Conservation (phyloP, 1,284 basidiomycete genomes). For the Leccinum griseonigrum region DNA sequence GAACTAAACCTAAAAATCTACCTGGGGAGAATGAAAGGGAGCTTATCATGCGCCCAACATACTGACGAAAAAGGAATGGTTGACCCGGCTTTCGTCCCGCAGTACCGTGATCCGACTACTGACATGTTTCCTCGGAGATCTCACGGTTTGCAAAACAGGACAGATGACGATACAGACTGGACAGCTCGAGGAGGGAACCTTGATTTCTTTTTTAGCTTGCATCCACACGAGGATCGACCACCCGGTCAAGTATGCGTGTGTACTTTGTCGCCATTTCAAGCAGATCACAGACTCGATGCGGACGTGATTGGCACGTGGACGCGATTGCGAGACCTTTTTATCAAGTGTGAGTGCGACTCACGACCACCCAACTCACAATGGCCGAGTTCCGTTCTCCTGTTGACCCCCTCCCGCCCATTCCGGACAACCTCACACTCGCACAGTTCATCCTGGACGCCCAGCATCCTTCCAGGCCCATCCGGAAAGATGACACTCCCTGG, state of each 20-base stretch:
- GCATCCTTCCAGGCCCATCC: slow-evolving; percentile 47
- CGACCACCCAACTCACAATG: slow-evolving; percentile 23
- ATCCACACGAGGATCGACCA: neutral
- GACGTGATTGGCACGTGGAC: neutral
- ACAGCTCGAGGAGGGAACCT: neutral
- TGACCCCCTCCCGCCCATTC: slow-evolving; percentile 47
- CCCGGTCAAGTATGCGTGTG: neutral
- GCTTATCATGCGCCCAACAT: too few species aligned
- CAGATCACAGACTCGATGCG: neutral
- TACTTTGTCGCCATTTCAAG: neutral
- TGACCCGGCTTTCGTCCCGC: too few species aligned
- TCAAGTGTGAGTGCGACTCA: neutral
- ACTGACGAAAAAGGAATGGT: too few species aligned
- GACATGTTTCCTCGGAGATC: neutral
- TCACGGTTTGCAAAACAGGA: neutral
- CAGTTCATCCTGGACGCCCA: slow-evolving; percentile 65
- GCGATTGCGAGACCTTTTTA: neutral
- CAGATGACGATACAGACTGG: neutral
- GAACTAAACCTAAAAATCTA: neutral
- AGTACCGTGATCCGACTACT: too few species aligned
- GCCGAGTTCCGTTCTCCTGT: slow-evolving; percentile 38
- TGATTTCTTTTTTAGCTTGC: neutral
- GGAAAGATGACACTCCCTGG: slow-evolving; percentile 46
- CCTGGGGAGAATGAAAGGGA: too few species aligned
- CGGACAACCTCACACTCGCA: slow-evolving; percentile 64